These are phyloP conservation scores for Chlorella vulgaris DNA, from an alignment of 139 green algal species.

Conservation along the genomic window DNA sequence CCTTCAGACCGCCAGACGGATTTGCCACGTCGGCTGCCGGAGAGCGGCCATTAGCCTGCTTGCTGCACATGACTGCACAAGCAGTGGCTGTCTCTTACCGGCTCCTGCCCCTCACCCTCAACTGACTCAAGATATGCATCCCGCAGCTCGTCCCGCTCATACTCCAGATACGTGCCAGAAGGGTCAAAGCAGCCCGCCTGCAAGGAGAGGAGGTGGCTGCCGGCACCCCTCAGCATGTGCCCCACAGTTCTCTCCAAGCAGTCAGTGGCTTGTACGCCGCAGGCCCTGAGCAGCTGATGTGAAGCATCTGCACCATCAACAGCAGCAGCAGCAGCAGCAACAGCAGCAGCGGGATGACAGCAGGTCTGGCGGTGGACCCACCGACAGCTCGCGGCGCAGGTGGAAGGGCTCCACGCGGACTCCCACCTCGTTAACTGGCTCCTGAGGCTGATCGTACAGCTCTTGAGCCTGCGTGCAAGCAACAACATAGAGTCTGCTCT, in stretches of 20 bases:
- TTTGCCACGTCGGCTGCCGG: no score
- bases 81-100: not conserved
- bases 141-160: conserved; percentile 38
- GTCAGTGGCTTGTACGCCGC: not conserved
- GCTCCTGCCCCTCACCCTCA: conserved; percentile 17
- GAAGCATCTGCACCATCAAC: not conserved
- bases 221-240: not conserved
- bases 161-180: conserved; percentile 70
- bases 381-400: conserved; percentile 63
- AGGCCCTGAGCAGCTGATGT: not conserved
- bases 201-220: not conserved
- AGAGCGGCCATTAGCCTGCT: no score
- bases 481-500: no score
- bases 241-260: not conserved
- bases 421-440: conserved; percentile 56
- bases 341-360: no score
- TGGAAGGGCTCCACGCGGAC: conserved; percentile 77
- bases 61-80: no score
- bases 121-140: conserved; percentile 68
- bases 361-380: no score
- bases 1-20: no score
- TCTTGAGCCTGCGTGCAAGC: conserved; percentile 41
- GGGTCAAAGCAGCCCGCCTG: conserved; percentile 50
- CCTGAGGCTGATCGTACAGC: conserved; percentile 59
- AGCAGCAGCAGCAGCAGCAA: no score